These are phyloP conservation scores for Eucalyptus pauciflora DNA, from an alignment of 345 rosid genomes.

Conservation along the genomic window DNA sequence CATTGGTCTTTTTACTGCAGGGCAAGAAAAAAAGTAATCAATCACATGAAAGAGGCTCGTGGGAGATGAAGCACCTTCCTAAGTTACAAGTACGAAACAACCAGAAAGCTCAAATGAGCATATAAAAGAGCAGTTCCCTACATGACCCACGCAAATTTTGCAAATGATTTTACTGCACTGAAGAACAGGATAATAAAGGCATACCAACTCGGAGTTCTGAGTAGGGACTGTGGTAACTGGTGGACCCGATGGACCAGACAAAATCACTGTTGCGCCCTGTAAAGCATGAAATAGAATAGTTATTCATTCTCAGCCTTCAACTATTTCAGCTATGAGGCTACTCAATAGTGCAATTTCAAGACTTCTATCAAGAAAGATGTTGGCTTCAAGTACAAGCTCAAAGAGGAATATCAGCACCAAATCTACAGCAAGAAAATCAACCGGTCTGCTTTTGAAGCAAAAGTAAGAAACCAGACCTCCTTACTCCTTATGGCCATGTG, in stretches of 20 bases:
- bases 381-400: not conserved
- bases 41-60: not conserved
- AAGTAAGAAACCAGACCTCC: constrained; percentile 44
- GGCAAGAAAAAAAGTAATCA: not conserved
- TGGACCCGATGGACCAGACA: constrained; percentile 99
- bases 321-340: not conserved
- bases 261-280: constrained; percentile 86
- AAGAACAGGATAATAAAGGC: not conserved
- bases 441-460: not conserved
- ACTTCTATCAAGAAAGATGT: not conserved
- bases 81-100: not conserved
- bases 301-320: not conserved
- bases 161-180: not conserved
- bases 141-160: not conserved
- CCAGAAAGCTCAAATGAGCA: not conserved
- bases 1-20: not conserved
- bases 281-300: constrained; percentile 4
- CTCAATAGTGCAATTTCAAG: not conserved
- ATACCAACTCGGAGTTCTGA: constrained; percentile 89
- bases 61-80: not conserved
- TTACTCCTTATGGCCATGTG: constrained; percentile 99
- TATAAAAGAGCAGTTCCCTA: not conserved
- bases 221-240: constrained; percentile 75
- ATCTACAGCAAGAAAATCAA: not conserved
- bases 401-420: not conserved